phyloP scores from a whole-genome alignment of 2,329 filamentous ascomycete species.

The Hypoxylon sp. region DNA sequence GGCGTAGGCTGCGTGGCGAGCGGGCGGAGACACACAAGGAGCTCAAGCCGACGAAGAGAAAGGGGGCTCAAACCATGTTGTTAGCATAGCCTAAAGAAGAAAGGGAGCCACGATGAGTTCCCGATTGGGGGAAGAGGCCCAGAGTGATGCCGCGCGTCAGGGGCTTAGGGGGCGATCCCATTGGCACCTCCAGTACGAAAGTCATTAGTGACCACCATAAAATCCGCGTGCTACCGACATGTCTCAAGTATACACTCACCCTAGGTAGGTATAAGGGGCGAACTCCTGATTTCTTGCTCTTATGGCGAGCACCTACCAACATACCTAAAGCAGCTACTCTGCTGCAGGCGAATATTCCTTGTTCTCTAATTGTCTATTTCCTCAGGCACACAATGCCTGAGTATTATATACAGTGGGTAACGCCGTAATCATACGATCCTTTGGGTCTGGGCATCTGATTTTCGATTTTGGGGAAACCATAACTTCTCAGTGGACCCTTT shows the following conservation, averaged over 20 bases:
- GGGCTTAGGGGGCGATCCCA: slow-evolving; percentile 24
- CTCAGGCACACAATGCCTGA: background rate
- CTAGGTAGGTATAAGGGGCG: slow-evolving; percentile 19
- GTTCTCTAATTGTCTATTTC: background rate
- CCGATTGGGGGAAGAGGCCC: slow-evolving; percentile 24
- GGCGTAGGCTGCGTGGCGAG: slow-evolving; percentile 30
- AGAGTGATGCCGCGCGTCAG: slow-evolving; percentile 33
- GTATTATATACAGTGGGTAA: slow-evolving; percentile 7
- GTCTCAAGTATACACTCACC: slow-evolving; percentile 12
- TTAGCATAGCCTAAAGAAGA: slow-evolving; percentile 28
- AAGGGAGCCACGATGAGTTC: slow-evolving; percentile 25
- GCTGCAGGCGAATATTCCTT: background rate
- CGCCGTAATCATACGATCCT: slow-evolving; percentile 37
- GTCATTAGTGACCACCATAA: slow-evolving; percentile 26
- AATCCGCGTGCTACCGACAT: slow-evolving; percentile 13
- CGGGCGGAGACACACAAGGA: slow-evolving; percentile 18
- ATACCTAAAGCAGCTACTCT: slow-evolving; percentile 1
- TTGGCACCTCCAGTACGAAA: slow-evolving; percentile 31
- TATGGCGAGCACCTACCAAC: background rate
- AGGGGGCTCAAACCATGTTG: slow-evolving; percentile 19
- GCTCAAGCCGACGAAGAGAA: slow-evolving; percentile 26
- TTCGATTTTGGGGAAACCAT: slow-evolving; percentile 18
- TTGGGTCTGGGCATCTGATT: background rate
- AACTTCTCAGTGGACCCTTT: background rate
- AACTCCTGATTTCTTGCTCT: background rate